Evolutionary conservation across 495 filamentous ascomycete genomes (phyloP), one percentile per base, ranked within the genome.

Genomic region (Aspergillus wentii): DNA sequence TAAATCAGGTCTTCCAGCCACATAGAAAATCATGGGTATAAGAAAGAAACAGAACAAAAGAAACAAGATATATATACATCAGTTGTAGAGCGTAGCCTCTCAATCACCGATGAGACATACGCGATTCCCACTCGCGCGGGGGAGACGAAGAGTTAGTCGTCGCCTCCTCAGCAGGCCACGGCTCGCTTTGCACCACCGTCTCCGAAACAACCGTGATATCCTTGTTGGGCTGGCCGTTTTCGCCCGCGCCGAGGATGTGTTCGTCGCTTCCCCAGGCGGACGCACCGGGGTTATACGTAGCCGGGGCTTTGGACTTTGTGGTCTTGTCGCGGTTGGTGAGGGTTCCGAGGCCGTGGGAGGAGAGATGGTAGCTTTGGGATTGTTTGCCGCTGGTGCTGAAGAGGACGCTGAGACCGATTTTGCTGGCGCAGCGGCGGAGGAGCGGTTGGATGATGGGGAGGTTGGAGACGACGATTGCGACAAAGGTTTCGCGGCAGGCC

Each of bases 401-500:
- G n/a, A n/a, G n/a, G n/a, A 63, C 30, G 9, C 48, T 46, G 11
- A 60, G 56, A 33, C 61, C 57, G 13, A 61, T 46, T 25, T 56
- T 59, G 27, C 45, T 49, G 33, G 53, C 55, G 8, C 47, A 43
- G 8, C 48, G 48, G 8, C 62, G 62, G 43, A 75, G 58, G 0
- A 76, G 44, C 1, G 74, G 72, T 36, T 74, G 71, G 8, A 79
- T 54, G 55, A 79, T 75, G 7, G 76, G 76, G 25, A 76, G 53
- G 43, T 79, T 80, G 30, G 67, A 66, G 8, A 79, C 60, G 10
- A 76, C 51, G 17, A 78, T 61, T 0, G 68, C 69, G 35, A 79
- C 71, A 44, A 80, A 79, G 5, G 70, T 70, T 47, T 79, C 76
- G 30, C 75, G 74, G 45, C 71, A 66, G 13, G 76, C 72, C 76